Conservation (phyloP, 176 grass and related monocot genomes). For the Themeda triandra region DNA sequence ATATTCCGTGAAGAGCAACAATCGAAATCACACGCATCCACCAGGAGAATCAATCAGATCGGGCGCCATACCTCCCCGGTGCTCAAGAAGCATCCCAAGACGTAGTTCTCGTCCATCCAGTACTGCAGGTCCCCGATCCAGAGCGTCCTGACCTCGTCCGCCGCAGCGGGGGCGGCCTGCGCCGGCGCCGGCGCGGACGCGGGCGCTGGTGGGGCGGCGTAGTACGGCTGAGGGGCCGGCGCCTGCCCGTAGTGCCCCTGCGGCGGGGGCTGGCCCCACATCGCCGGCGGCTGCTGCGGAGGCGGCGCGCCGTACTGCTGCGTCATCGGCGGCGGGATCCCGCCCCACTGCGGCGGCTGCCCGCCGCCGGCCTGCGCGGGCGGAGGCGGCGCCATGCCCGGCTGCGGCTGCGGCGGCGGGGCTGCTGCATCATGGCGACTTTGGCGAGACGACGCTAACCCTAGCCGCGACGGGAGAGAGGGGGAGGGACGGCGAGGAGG, state of each 20-base stretch:
- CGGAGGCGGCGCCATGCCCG: conserved; percentile 37
- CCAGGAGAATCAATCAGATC: conserved; percentile 12
- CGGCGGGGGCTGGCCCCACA: conserved; percentile 82
- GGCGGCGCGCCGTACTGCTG: conserved; percentile 60
- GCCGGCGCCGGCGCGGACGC: no score
- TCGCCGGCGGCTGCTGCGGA: conserved; percentile 59
- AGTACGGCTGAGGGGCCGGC: conserved; percentile 48
- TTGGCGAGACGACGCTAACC: conserved; percentile 42
- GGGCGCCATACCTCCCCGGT: conserved; percentile 60
- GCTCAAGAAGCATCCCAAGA: conserved; percentile 62
- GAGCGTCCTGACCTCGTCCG: conserved; percentile 85
- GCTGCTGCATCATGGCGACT: conserved; percentile 53
- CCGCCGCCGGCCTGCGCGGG: conserved; percentile 21
- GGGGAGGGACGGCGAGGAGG: background rate
- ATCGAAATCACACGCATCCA: background rate
- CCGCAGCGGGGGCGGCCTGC: conserved; percentile 15
- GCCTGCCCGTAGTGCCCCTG: conserved; percentile 54
- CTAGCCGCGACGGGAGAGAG: conserved; percentile 23
- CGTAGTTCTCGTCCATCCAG: conserved; percentile 98
- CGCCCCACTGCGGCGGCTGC: conserved; percentile 77
- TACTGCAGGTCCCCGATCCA: conserved; percentile 96
- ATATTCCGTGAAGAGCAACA: background rate
- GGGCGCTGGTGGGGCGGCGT: conserved; percentile 17
- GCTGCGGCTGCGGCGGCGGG: conserved; percentile 46
- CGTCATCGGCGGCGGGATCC: conserved; percentile 68